A percentile compares a stretch with the other conserved stretches of the same genome.
These are phyloP conservation scores for Benincasa hispida DNA, from an alignment of 306 rosid genomes.

Conservation along the genomic window DNA sequence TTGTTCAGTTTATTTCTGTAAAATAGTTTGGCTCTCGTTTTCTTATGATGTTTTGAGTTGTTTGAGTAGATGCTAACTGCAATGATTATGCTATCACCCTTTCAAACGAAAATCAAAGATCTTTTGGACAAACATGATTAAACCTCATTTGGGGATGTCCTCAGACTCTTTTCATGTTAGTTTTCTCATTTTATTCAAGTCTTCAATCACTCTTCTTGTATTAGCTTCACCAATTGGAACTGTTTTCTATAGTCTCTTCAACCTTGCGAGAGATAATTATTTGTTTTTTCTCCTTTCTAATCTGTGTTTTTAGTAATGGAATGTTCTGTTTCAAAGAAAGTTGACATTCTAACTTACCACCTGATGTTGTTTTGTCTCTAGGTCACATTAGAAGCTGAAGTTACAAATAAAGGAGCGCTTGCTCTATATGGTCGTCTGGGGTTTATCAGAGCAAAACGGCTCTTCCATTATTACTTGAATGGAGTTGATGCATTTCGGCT, in stretches of 20 bases:
- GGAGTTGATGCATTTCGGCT: constrained; percentile 98
- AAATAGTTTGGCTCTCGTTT: background rate
- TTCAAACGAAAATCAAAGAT: background rate
- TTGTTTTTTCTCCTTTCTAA: background rate
- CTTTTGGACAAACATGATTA: background rate
- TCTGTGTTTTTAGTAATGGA: background rate
- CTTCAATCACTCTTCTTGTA: background rate
- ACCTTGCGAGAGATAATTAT: background rate
- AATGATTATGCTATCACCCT: background rate
- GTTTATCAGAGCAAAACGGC: constrained; percentile 79
- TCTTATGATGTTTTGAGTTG: background rate
- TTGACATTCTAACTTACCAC: background rate
- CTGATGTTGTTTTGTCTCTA: constrained; percentile 1
- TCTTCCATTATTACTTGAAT: constrained; percentile 87
- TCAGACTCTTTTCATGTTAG: background rate
- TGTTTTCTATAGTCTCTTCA: background rate
- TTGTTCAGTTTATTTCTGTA: background rate
- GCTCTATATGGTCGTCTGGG: constrained; percentile 94
- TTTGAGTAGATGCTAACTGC: background rate
- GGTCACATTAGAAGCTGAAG: constrained; percentile 97
- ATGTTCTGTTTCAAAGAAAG: background rate
- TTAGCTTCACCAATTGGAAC: background rate
- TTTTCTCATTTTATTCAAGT: background rate
- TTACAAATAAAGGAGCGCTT: constrained; percentile 89
- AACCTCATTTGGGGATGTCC: background rate